Percentiles rank a stretch among this genome's conserved stretches.
Evolutionary conservation across 1,139 yeast genomes (phyloP).

Genomic region (Hyphopichia buzzinii): DNA sequence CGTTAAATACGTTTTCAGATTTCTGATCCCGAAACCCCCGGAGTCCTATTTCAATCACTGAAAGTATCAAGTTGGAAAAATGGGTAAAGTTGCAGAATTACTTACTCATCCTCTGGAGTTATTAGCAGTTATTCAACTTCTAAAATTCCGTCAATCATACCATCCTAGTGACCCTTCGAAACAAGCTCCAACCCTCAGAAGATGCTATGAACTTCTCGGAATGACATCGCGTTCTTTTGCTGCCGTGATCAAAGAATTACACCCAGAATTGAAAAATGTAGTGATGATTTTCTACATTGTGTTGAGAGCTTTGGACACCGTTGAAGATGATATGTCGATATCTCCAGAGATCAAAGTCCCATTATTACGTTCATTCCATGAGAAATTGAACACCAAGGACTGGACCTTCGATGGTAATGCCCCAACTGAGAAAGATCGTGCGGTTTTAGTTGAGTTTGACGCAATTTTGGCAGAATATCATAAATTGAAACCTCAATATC

Average conservation of each 20-base stretch:
- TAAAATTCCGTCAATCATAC: constrained; percentile 52
- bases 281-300: constrained; percentile 82
- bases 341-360: constrained; percentile 72
- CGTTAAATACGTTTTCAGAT: no score
- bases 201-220: constrained; percentile 69
- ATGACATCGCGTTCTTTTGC: constrained; percentile 87
- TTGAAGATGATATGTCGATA: constrained; percentile 95
- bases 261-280: constrained; percentile 83
- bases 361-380: constrained; percentile 64
- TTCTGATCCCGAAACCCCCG: no score
- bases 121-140: constrained; percentile 61
- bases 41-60: no score
- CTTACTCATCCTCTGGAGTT: constrained; percentile 72
- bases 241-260: constrained; percentile 86
- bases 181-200: constrained; percentile 47
- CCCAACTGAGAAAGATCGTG: constrained; percentile 77
- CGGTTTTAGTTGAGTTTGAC: constrained; percentile 76
- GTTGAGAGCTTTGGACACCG: constrained; percentile 88
- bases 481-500: constrained; percentile 70
- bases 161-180: constrained; percentile 48
- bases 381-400: constrained; percentile 57
- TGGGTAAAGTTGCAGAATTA: constrained; percentile 70
- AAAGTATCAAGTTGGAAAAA: no score
- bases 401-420: constrained; percentile 82
- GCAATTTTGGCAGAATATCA: constrained; percentile 68